These are phyloP conservation scores for Taiozyma sp. DNA, from an alignment of 1,139 yeast species.

Conservation along the genomic window DNA sequence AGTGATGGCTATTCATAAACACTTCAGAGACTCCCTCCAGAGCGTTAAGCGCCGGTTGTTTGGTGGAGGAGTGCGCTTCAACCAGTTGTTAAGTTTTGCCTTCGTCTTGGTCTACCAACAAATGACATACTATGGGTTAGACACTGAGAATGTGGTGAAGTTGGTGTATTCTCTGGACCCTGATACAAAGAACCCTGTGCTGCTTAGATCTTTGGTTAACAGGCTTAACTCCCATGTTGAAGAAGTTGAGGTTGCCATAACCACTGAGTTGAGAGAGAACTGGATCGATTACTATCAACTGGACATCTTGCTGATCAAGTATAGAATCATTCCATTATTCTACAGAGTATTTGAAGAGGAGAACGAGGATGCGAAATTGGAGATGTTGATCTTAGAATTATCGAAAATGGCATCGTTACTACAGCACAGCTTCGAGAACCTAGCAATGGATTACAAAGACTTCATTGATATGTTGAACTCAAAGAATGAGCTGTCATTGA, in stretches of 20 bases:
- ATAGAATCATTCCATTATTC: constrained; percentile 2
- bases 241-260: background rate
- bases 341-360: background rate
- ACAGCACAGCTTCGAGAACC: background rate
- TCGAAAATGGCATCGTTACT: background rate
- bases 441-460: background rate
- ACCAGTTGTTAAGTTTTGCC: background rate
- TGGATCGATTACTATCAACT: constrained; percentile 6
- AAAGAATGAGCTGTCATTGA: background rate
- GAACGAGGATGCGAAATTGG: background rate
- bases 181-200: background rate
- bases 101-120: background rate
- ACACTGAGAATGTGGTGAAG: background rate
- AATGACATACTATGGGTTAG: background rate
- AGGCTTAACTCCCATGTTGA: background rate
- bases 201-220: background rate
- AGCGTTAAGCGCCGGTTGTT: background rate
- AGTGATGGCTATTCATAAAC: background rate
- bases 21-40: background rate
- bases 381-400: background rate
- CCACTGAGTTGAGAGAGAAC: background rate
- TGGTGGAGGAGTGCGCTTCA: background rate
- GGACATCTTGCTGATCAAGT: constrained; percentile 1
- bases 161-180: background rate
- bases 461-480: background rate